phyloP scores from a whole-genome alignment of 441 rosid species.

The Pelargonium cotyledonis region DNA sequence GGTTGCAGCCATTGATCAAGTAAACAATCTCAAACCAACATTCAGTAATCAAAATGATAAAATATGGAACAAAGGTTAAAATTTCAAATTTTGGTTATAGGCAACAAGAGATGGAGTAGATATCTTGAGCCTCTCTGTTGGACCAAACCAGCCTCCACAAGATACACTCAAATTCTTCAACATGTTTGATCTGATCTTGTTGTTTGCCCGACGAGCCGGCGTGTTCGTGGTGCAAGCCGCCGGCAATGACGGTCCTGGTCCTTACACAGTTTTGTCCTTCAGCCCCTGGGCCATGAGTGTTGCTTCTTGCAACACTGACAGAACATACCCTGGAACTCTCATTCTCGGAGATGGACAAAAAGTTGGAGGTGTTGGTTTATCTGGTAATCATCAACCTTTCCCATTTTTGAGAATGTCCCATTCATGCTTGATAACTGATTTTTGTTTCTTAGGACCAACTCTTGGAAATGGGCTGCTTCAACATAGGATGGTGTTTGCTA shows the following conservation, averaged over 20 bases:
- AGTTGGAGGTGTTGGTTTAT: constrained; percentile 43
- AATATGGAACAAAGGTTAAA: neutral
- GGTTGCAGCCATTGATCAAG: constrained; percentile 68
- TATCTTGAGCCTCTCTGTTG: constrained; percentile 42
- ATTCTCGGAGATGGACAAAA: constrained; percentile 42
- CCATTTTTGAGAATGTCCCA: neutral
- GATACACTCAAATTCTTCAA: constrained; percentile 42
- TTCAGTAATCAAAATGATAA: neutral
- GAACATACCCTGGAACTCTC: constrained; percentile 45
- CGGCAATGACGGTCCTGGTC: constrained; percentile 50
- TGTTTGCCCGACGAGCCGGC: constrained; percentile 52
- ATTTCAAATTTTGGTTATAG: constrained; percentile 19
- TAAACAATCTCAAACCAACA: constrained; percentile 12
- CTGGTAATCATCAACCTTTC: constrained; percentile 28
- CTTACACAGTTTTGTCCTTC: constrained; percentile 50
- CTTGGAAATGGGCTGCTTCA: constrained; percentile 39
- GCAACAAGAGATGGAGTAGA: constrained; percentile 59
- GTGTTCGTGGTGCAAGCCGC: constrained; percentile 63
- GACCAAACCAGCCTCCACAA: constrained; percentile 50
- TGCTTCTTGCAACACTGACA: constrained; percentile 43
- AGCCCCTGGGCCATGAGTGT: constrained; percentile 60
- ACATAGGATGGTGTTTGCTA: constrained; percentile 59
- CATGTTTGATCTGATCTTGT: constrained; percentile 42
- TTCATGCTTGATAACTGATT: neutral
- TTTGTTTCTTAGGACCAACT: constrained; percentile 47